Evolutionary conservation across 2,329 filamentous ascomycete species (phyloP).

Genomic region (Aspergillus brasiliensis): DNA sequence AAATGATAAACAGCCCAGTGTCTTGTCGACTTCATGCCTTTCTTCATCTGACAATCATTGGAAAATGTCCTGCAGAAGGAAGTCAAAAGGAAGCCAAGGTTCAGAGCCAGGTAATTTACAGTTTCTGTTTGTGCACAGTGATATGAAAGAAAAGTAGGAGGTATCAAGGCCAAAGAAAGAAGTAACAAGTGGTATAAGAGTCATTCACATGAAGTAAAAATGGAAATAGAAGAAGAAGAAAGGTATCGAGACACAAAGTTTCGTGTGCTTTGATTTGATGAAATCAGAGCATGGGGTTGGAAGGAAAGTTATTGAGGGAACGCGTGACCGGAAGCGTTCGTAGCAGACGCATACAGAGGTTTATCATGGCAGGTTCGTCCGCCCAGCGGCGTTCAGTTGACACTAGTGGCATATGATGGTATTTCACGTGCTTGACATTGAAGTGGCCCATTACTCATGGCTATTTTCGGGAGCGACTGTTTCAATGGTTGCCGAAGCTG

Average conservation of each 20-base stretch:
- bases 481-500: slow-evolving; percentile 21
- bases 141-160: not conserved
- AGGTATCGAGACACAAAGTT: not conserved
- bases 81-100: not conserved
- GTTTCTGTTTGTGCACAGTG: not conserved
- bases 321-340: slow-evolving; percentile 14
- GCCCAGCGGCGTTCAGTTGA: slow-evolving; percentile 13
- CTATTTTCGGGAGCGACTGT: not conserved
- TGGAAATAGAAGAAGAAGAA: not conserved
- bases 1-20: too few species aligned
- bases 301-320: not conserved
- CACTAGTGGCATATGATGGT: slow-evolving; percentile 6
- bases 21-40: not conserved
- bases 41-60: not conserved
- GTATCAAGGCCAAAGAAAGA: not conserved
- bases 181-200: slow-evolving; percentile 6
- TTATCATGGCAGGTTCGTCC: slow-evolving; percentile 15
- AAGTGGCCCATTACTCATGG: not conserved
- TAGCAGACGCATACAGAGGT: slow-evolving; percentile 21
- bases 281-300: not conserved
- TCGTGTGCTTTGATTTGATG: not conserved
- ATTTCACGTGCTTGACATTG: not conserved
- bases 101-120: not conserved
- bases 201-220: slow-evolving; percentile 14
- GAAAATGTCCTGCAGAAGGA: not conserved